A percentile compares a stretch with the other conserved stretches of the same genome.
Conservation (phyloP, 441 rosid species). For the Populus hybrid region DNA sequence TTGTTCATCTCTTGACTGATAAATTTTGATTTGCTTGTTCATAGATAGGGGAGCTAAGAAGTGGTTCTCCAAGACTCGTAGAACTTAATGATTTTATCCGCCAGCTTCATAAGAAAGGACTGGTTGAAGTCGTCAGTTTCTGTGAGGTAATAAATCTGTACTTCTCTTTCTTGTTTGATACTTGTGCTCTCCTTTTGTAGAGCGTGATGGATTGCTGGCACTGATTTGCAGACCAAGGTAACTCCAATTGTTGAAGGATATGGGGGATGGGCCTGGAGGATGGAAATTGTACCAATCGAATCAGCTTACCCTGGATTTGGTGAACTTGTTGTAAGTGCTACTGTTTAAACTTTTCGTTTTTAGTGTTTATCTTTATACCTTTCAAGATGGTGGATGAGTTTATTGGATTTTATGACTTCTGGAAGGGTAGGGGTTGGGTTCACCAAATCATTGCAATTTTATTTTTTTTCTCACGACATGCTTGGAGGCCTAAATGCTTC, state of each 20-base stretch:
- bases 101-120: conserved; percentile 73
- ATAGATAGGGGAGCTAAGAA: conserved; percentile 92
- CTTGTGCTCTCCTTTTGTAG: background rate
- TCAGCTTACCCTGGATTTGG: conserved; percentile 99
- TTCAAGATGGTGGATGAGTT: background rate
- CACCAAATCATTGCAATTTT: background rate
- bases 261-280: conserved; percentile 96
- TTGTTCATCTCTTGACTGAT: conserved; percentile 3
- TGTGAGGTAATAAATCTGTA: conserved; percentile 65
- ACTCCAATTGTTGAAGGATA: conserved; percentile 97
- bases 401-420: background rate
- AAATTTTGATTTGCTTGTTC: conserved; percentile 19
- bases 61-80: conserved; percentile 83
- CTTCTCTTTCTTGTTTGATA: conserved; percentile 2
- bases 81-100: conserved; percentile 86
- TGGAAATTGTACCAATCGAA: conserved; percentile 93
- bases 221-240: conserved; percentile 75
- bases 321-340: conserved; percentile 75
- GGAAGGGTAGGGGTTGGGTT: background rate
- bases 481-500: background rate
- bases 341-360: background rate
- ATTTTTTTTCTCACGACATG: background rate
- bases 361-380: background rate
- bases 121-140: conserved; percentile 85
- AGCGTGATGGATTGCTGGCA: conserved; percentile 9